Percentiles rank a stretch among this genome's conserved stretches.
phyloP scores from a whole-genome alignment of 768 basidiomycete species.

The Tephrocybe sp. region DNA sequence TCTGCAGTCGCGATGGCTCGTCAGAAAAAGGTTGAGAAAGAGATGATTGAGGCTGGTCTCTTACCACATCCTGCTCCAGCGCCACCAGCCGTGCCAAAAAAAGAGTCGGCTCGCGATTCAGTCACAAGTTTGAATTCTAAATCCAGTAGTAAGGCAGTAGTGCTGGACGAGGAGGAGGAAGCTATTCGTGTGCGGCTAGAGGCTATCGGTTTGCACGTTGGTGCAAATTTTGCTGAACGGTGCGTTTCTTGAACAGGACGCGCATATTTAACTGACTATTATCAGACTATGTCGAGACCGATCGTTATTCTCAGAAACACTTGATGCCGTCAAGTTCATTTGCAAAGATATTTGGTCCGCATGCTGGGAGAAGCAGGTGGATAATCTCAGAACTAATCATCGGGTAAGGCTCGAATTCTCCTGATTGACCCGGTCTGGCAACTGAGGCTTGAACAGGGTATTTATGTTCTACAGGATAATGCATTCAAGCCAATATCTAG shows the following conservation, averaged over 20 bases:
- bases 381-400: conserved; percentile 94
- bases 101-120: conserved; percentile 42
- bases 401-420: too few species aligned
- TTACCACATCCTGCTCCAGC: conserved; percentile 48
- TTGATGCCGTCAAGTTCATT: conserved; percentile 92
- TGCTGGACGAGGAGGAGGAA: conserved; percentile 70
- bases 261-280: background rate
- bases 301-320: conserved; percentile 72
- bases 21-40: conserved; percentile 65
- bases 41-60: conserved; percentile 79
- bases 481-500: conserved; percentile 81
- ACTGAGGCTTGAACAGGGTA: conserved; percentile 58
- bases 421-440: too few species aligned
- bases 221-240: conserved; percentile 85
- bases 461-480: conserved; percentile 93
- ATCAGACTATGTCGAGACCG: conserved; percentile 73
- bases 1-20: conserved; percentile 69
- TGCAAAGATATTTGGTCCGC: conserved; percentile 95
- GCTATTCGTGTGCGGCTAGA: conserved; percentile 69
- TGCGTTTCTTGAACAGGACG: conserved; percentile 25
- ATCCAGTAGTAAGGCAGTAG: conserved; percentile 29
- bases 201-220: conserved; percentile 82
- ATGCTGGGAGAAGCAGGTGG: conserved; percentile 93
- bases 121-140: conserved; percentile 40
- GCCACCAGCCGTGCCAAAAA: conserved; percentile 39